These are phyloP conservation scores for Phytophthora capsici DNA, from an alignment of 352 stramenopile genomes.

Conservation along the genomic window DNA sequence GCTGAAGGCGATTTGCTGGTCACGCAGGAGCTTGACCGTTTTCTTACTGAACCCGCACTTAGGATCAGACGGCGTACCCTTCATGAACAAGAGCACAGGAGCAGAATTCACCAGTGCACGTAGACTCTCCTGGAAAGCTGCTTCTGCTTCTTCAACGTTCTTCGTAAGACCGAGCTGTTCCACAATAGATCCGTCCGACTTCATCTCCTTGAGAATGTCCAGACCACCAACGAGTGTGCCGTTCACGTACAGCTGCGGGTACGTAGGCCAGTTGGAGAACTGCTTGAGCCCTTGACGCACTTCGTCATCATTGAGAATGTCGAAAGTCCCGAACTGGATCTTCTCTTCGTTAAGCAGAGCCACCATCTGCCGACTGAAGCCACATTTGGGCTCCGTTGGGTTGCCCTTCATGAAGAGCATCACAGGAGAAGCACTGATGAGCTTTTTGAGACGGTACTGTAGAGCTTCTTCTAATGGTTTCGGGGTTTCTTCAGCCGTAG, in stretches of 20 bases:
- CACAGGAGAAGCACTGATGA: slow-evolving; percentile 86
- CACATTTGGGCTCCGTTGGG: slow-evolving; percentile 94
- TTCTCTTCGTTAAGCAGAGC: slow-evolving; percentile 92
- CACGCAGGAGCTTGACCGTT: slow-evolving; percentile 90
- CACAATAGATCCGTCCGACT: slow-evolving; percentile 79
- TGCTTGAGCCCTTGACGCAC: slow-evolving; percentile 96
- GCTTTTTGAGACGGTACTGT: slow-evolving; percentile 81
- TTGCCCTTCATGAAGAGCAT: slow-evolving; percentile 99
- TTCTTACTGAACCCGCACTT: slow-evolving; percentile 96
- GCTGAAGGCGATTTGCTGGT: slow-evolving; percentile 92
- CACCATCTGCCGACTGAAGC: slow-evolving; percentile 96
- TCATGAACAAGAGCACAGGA: slow-evolving; percentile 96
- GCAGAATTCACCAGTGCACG: slow-evolving; percentile 86
- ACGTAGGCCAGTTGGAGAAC: slow-evolving; percentile 98
- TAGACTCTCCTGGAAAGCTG: slow-evolving; percentile 86
- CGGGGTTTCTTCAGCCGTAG: slow-evolving; percentile 18
- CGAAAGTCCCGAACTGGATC: slow-evolving; percentile 96
- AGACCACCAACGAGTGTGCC: slow-evolving; percentile 96
- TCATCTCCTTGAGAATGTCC: slow-evolving; percentile 98
- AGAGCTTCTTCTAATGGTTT: slow-evolving; percentile 68
- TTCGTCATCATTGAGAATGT: slow-evolving; percentile 98
- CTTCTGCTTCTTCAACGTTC: slow-evolving; percentile 81
- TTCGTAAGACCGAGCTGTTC: slow-evolving; percentile 79
- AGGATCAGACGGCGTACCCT: slow-evolving; percentile 90
- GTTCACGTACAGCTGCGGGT: slow-evolving; percentile 98